phyloP scores from a whole-genome alignment of 305 asterid species.

The Solanum hybrid region DNA sequence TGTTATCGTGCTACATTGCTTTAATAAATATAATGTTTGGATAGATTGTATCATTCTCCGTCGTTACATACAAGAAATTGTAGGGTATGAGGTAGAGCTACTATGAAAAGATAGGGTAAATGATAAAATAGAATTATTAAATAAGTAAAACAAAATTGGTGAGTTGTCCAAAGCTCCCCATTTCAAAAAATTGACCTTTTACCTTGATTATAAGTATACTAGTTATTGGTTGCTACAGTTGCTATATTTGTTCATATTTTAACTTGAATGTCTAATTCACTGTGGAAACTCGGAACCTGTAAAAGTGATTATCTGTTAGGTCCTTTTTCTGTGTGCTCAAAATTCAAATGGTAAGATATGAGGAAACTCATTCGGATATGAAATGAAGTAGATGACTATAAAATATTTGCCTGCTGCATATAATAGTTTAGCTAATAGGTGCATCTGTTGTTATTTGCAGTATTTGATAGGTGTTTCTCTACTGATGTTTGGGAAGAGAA shows the following conservation, averaged over 20 bases:
- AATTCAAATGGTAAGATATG: background rate
- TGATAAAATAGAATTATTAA: too few species aligned
- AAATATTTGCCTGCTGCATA: background rate
- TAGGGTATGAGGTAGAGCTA: background rate
- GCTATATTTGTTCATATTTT: background rate
- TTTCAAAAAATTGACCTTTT: background rate
- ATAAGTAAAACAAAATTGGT: background rate
- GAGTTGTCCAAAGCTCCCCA: background rate
- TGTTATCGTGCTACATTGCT: background rate
- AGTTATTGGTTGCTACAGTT: background rate
- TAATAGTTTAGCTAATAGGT: background rate
- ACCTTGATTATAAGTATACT: background rate
- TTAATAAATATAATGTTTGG: background rate
- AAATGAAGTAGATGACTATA: background rate
- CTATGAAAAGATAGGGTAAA: background rate
- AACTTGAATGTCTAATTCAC: background rate
- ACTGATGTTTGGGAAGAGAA: constrained; percentile 24
- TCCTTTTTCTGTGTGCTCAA: background rate
- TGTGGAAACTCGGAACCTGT: background rate
- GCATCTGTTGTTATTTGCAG: constrained; percentile 26
- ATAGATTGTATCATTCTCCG: too few species aligned
- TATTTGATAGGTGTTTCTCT: constrained; percentile 64
- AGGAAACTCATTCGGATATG: background rate
- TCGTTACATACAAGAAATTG: background rate
- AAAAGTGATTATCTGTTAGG: background rate